Evolutionary conservation across 805 yeast genomes (phyloP).

Genomic region (Sungouiella blattae): DNA sequence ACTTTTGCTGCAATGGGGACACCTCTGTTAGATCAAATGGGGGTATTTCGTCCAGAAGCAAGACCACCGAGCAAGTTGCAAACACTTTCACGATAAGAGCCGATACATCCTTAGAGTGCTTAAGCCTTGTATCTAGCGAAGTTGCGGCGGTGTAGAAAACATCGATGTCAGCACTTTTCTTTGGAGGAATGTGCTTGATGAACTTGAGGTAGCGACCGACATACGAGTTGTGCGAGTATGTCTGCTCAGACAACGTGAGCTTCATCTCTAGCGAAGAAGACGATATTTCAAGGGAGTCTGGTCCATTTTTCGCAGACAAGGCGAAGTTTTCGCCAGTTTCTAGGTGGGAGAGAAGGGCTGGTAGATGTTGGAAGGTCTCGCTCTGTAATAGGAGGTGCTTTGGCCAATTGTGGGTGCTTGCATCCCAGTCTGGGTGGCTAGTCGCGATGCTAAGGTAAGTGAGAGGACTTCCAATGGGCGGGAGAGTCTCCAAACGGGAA

Average conservation of each 20-base stretch:
- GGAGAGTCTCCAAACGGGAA: too few relatives aligned
- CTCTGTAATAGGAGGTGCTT: too few relatives aligned
- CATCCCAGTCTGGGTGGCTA: too few relatives aligned
- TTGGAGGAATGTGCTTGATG: slow-evolving; percentile 9
- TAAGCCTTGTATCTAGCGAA: neutral
- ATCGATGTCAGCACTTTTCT: slow-evolving; percentile 8
- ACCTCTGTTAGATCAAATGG: neutral
- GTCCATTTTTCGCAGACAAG: neutral
- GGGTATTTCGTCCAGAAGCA: slow-evolving; percentile 2
- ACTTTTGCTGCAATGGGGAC: neutral
- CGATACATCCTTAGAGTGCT: slow-evolving; percentile 9
- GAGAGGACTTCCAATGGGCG: too few relatives aligned
- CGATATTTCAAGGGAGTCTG: neutral
- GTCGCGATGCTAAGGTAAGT: too few relatives aligned
- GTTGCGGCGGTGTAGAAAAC: slow-evolving; percentile 2
- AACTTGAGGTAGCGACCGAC: slow-evolving; percentile 12
- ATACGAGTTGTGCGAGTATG: slow-evolving; percentile 11
- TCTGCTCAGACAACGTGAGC: slow-evolving; percentile 8
- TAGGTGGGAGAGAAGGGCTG: neutral
- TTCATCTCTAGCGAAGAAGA: neutral
- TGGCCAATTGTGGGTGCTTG: too few relatives aligned
- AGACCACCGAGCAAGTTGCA: slow-evolving; percentile 1
- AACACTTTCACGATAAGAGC: slow-evolving; percentile 7
- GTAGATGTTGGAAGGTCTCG: neutral
- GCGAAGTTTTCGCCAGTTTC: neutral